Percentiles rank a stretch among this genome's conserved stretches.
These are phyloP conservation scores for Stylosanthes scabra DNA, from an alignment of 331 rosid genomes.

Conservation along the genomic window DNA sequence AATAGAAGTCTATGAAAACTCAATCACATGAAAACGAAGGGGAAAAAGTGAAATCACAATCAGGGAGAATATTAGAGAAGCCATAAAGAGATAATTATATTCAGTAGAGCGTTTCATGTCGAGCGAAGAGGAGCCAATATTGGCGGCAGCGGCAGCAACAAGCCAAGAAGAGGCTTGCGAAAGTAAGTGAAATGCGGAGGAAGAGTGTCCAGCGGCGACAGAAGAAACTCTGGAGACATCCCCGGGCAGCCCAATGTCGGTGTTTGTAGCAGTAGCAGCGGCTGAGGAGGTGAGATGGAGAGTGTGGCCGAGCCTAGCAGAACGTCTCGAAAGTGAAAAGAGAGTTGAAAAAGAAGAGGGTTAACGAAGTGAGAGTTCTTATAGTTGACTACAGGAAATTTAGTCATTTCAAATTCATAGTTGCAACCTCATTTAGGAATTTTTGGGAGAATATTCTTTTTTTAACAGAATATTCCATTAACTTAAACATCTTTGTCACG, in stretches of 20 bases:
- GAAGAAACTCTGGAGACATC: slow-evolving; percentile 35
- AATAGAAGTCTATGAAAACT: background rate
- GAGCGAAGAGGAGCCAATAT: slow-evolving; percentile 43
- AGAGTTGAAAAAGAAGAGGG: too few species aligned
- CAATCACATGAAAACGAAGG: background rate
- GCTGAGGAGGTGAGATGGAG: slow-evolving; percentile 38
- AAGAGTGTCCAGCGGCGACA: slow-evolving; percentile 10
- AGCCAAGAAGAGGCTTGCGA: slow-evolving; percentile 46
- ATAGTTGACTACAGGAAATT: too few species aligned
- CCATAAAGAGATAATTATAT: slow-evolving; percentile 41
- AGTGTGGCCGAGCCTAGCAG: too few species aligned
- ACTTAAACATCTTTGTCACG: too few species aligned
- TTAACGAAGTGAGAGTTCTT: too few species aligned
- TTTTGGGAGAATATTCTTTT: too few species aligned
- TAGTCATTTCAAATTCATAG: too few species aligned
- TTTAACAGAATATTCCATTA: too few species aligned
- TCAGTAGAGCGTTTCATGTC: slow-evolving; percentile 86
- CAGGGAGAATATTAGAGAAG: background rate
- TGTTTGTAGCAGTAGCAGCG: slow-evolving; percentile 28
- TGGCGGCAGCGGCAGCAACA: slow-evolving; percentile 40
- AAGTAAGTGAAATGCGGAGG: slow-evolving; percentile 25
- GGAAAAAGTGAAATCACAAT: background rate
- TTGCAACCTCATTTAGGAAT: too few species aligned
- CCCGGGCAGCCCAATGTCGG: slow-evolving; percentile 55
- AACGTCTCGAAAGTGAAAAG: too few species aligned